Base-by-base conservation (phyloP, 768 basidiomycete species). In the Amanita thiersii region DNA sequence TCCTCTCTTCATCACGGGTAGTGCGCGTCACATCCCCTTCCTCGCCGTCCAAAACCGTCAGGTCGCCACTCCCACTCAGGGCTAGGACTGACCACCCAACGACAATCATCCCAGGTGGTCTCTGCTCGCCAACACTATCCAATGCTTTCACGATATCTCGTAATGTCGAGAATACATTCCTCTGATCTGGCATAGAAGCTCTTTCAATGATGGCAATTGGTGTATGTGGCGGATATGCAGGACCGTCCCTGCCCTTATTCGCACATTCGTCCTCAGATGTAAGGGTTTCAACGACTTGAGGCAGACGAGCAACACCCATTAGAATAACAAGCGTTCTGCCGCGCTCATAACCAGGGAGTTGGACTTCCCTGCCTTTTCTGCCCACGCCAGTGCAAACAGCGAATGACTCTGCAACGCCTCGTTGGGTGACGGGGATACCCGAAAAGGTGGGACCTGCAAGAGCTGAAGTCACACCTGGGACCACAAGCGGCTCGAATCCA, bases 151-250 rank as follows among this genome's bases (percentile, higher is more conserved):
- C 75, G 28, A 97, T 75, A 52, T 82, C 71, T 41, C 62, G 68
- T 37, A 99, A 56, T 1, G 92, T 98, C 12, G 83, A 85, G 20
- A 70, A 69, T 15, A 96, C 69, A 2, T 86, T 77, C 10, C 96
- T 67, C 61, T 98, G 96, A 61, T 99, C 96, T 0, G 84, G 79
- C 72, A 88, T 85, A 15, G 86, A 88, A n/a, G 88, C 92, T 5
- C 94, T 76, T 60, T 99, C 96, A 39, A 99, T 79, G 49, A 98
- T 81, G 5, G 92, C 90, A 50, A 98, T 88, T 3, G 96, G 96
- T 12, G 75, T 66, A 52, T 84, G 63, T 0, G 63, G 49, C 0
- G 94, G 96, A 57, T 90, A 99, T 0, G 70, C 68, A 7, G 34
- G 40, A 20, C 72, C 71, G 21, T 70, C 59, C 31, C 70, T 58